Evolutionary conservation across 345 rosid species (phyloP), one percentile per base, ranked within the genome.

Genomic region (Ceriops tagal): DNA sequence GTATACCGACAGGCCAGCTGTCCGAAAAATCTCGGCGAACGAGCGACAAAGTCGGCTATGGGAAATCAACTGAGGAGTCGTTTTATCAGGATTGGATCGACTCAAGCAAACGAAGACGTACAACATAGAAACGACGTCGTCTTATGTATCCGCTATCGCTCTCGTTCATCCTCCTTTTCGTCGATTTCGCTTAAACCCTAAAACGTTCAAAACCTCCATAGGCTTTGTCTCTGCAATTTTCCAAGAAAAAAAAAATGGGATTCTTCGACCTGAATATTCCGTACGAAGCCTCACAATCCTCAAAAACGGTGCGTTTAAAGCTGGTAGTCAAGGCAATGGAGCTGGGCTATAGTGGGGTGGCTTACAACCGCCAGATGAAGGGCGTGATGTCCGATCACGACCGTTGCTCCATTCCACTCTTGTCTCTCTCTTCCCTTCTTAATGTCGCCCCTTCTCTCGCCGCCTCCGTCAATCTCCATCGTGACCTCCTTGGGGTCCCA

Each of bases 231-330:
- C 72, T 53, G 70, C 7, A 62, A 56, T 43, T 46, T 56, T 66
- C 56, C 19, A 3, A 3, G 13, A 43, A 39, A 37, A 20, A 18
- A 8, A 37, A 65, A 15, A 91, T 87, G 97, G 92, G 82, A 20
- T 91, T 89, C 78, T 91, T 91, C 81, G 98, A 93, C 77, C 83
- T 93, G 18, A 88, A 80, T 65, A 43, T 91, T 1, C 92, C 96
- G 21, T 87, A 78, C 73, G 84, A 79, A 58, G 64, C 83, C 58
- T 65, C 64, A 46, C 75, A 67, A 10, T 78, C 77, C 58, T 78
- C 70, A 3, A 82, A 85, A 72, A 16, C 85, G 21, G 68, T 63
- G 9, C 92, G 92, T 26, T 69, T 79, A 11, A 88, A 88, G 64
- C 71, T 80, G 19, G 87, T 46, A 61, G 76, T 81, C 7, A 93